Base-by-base conservation (phyloP, 2,329 filamentous ascomycete species). In the Hymenoscyphus salicellus region DNA sequence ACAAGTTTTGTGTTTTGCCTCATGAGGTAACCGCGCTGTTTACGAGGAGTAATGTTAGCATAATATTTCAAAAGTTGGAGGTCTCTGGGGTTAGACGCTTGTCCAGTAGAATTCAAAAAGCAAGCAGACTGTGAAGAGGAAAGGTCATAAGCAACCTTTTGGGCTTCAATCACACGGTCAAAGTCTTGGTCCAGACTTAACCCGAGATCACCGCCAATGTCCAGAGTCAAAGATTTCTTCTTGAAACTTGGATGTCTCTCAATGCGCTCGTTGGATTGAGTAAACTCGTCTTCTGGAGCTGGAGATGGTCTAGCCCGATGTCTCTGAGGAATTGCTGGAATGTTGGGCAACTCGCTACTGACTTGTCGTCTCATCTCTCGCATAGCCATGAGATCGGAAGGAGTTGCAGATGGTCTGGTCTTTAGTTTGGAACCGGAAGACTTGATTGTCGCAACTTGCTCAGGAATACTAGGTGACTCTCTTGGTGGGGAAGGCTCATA, bases 21-120 rank as follows among this genome's bases (percentile, higher is more conserved):
- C 94, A 98, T 99, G 56, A 98, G 84, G 75, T 99, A 99, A 63
- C 95, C 95, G 81, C 96, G 93, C 93, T 97, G 90, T 87, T 83
- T 83, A 71, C 78, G 82, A 72, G 79, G 73, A 74, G 77, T 83
- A 73, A 81, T 75, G 84, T 92, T 88, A 92, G 89, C 83, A 86
- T 83, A 68, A 67, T 67, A 38, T 61, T 66, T 57, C 63, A 58
- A 41, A 52, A 59, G 30, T 46, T 58, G 55, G 55, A 58, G 30
- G 56, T 66, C 57, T 32, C 36, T 65, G 20, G 43, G 26, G 33
- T 57, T 61, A 77, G 81, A 82, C 79, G 74, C 79, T 83, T 82
- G 81, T 82, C 80, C 79, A 69, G 74, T 65, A 55, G 61, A 58
- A 55, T 38, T 61, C 61, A 52, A 60, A 59, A 65, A 68, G 46